phyloP scores from a whole-genome alignment of 1,284 basidiomycete genomes.

The Malassezia dermatis region DNA sequence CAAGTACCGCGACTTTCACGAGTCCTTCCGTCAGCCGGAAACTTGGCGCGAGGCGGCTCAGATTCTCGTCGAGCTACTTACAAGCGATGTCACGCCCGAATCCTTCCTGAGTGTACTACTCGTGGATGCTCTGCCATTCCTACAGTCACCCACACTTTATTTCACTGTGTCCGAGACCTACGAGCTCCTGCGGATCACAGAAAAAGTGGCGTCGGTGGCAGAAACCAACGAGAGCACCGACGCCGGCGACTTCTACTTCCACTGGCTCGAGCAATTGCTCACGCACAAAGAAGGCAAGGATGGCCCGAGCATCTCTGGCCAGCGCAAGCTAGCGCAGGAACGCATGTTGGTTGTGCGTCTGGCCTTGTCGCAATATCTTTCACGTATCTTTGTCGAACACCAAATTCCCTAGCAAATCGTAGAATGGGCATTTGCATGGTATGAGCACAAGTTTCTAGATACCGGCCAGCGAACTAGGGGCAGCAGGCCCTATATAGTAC shows the following conservation, averaged over 20 bases:
- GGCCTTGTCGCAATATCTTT: constrained; percentile 13
- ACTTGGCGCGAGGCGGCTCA: constrained; percentile 29
- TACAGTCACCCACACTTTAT: constrained; percentile 18
- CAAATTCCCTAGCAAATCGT: constrained; percentile 2
- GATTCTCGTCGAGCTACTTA: constrained; percentile 34
- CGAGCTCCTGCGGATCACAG: constrained; percentile 38
- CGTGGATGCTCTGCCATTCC: constrained; percentile 37
- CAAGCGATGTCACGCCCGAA: constrained; percentile 36
- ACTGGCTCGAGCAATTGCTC: constrained; percentile 28
- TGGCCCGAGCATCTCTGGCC: neutral
- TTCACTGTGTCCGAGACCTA: constrained; percentile 33
- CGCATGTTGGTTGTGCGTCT: constrained; percentile 13
- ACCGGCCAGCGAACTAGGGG: neutral
- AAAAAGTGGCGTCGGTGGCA: constrained; percentile 27
- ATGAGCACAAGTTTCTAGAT: constrained; percentile 16
- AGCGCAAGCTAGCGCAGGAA: constrained; percentile 11
- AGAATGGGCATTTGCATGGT: constrained; percentile 17
- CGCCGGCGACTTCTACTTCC: constrained; percentile 31
- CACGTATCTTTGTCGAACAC: constrained; percentile 11
- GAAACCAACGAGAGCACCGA: constrained; percentile 19
- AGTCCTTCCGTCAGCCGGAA: constrained; percentile 22
- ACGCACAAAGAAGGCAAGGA: constrained; percentile 7
- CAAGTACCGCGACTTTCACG: constrained; percentile 41
- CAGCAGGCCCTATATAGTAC: neutral
- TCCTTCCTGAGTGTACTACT: constrained; percentile 39